Base-by-base conservation (phyloP, 2,329 filamentous ascomycete species). In the Aureobasidium sp. region DNA sequence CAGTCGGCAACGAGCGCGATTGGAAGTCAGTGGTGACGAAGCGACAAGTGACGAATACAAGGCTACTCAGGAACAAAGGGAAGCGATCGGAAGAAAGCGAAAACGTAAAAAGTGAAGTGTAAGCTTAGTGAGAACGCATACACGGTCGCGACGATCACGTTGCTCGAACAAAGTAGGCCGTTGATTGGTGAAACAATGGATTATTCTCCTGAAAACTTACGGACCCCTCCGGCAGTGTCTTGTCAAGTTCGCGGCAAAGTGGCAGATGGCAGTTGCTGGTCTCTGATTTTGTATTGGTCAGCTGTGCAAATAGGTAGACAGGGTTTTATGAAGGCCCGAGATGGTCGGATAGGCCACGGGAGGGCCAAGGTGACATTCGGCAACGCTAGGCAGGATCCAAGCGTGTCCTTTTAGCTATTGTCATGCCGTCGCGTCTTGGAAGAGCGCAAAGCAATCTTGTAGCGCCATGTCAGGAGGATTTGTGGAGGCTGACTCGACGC, bases 131-230 rank as follows among this genome's bases (percentile, higher is more conserved):
- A 41, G 45, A 9, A 21, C 10, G 34, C 25, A 27, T 15, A 42
- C 10, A 21, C 21, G 21, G 21, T 48, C 39, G 57, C 57, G 45
- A 59, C 57, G 45, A 59, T 50, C 57, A 50, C 32, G 57, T 59
- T 36, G 57, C 44, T 59, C 45, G 44, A 41, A 29, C 36, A 39
- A 21, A 47, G 41, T 30, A 58, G 30, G 44, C 44, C 55, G 45
- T 59, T 59, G 57, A 30, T 59, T 50, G 36, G 45, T 59, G 57
- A 59, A 59, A 59, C 57, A 48, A 59, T 59, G 57, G 57, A 50
- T 49, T 34, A 21, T 59, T 50, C 44, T 59, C 44, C 57, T 59
- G 57, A 50, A 59, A 59, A 50, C 29, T 27, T 42, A 50, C 57
- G 42, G 25, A 27, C 27, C n/a, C 32, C 25, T 5, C 16, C 57